A percentile compares a stretch with the other conserved stretches of the same genome.
Conservation (phyloP, 768 basidiomycete genomes). For the Tylopilus vinaceipallidus region DNA sequence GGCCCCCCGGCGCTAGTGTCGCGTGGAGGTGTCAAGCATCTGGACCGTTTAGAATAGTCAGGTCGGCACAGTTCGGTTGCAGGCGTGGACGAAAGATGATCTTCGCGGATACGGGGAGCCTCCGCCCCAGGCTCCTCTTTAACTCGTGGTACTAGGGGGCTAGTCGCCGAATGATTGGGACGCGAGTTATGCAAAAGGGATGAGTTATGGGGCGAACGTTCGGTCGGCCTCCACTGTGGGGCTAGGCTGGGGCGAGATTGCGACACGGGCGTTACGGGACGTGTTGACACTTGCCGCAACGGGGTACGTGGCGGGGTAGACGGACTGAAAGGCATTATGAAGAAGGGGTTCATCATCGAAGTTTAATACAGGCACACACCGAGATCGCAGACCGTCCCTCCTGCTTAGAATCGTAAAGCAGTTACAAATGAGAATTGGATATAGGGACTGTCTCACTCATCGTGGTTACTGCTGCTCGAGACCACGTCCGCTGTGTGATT, state of each 20-base stretch:
- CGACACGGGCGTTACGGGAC: constrained; percentile 12
- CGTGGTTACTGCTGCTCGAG: not conserved
- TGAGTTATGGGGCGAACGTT: not conserved
- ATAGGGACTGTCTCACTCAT: constrained; percentile 14
- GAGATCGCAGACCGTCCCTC: constrained; percentile 6
- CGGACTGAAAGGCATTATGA: constrained; percentile 6
- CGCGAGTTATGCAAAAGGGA: not conserved
- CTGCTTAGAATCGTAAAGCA: not conserved
- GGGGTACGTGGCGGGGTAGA: constrained; percentile 18
- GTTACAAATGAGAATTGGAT: not conserved
- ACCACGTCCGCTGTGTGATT: constrained; percentile 15
- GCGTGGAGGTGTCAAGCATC: constrained; percentile 43
- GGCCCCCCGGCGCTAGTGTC: constrained; percentile 19
- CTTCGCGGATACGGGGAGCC: constrained; percentile 58
- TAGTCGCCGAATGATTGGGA: not conserved
- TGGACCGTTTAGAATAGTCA: constrained; percentile 66
- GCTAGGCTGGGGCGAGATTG: constrained; percentile 16
- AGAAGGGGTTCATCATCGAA: not conserved
- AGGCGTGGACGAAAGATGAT: too few relatives aligned
- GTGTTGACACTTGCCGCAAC: constrained; percentile 14
- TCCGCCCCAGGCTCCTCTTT: constrained; percentile 47
- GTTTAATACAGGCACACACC: constrained; percentile 10
- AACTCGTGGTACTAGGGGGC: not conserved
- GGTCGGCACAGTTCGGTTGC: constrained; percentile 65
- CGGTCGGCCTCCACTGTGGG: not conserved